These are phyloP conservation scores for Pichia sp. DNA, from an alignment of 1,139 yeast species.

Conservation along the genomic window DNA sequence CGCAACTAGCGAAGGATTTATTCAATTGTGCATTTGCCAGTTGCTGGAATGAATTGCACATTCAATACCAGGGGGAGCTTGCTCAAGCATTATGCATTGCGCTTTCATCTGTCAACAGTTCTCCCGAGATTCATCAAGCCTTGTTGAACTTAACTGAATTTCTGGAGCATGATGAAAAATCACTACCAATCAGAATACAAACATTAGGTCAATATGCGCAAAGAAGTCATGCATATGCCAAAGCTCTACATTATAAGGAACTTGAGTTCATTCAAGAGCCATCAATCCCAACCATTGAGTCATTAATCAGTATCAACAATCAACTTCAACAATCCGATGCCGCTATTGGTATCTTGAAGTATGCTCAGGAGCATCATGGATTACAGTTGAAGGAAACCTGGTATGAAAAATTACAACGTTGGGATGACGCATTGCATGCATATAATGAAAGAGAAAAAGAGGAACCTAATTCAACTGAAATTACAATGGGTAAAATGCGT, in stretches of 20 bases:
- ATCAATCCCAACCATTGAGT: slow-evolving; percentile 85
- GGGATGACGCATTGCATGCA: slow-evolving; percentile 96
- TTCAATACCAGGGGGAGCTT: slow-evolving; percentile 88
- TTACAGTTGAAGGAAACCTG: slow-evolving; percentile 92
- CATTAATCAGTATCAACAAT: slow-evolving; percentile 86
- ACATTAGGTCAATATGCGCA: slow-evolving; percentile 92
- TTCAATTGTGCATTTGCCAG: slow-evolving; percentile 95
- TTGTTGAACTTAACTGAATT: slow-evolving; percentile 87
- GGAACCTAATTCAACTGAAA: slow-evolving; percentile 63
- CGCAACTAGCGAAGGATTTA: slow-evolving; percentile 83
- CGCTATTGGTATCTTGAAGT: slow-evolving; percentile 92
- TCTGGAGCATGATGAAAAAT: slow-evolving; percentile 96
- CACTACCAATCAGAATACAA: slow-evolving; percentile 83
- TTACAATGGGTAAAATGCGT: slow-evolving; percentile 96
- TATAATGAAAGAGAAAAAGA: slow-evolving; percentile 67
- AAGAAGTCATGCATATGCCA: slow-evolving; percentile 95
- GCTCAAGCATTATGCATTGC: slow-evolving; percentile 85
- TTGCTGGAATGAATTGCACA: slow-evolving; percentile 90
- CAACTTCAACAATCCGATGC: slow-evolving; percentile 96
- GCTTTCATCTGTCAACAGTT: slow-evolving; percentile 82
- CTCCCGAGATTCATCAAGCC: slow-evolving; percentile 93
- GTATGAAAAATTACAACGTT: slow-evolving; percentile 93
- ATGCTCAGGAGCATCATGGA: slow-evolving; percentile 92
- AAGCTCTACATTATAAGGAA: slow-evolving; percentile 93
- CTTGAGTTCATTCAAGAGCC: slow-evolving; percentile 93